These are phyloP conservation scores for Porcisia hertigi DNA, from an alignment of 208 protist species.

Conservation along the genomic window DNA sequence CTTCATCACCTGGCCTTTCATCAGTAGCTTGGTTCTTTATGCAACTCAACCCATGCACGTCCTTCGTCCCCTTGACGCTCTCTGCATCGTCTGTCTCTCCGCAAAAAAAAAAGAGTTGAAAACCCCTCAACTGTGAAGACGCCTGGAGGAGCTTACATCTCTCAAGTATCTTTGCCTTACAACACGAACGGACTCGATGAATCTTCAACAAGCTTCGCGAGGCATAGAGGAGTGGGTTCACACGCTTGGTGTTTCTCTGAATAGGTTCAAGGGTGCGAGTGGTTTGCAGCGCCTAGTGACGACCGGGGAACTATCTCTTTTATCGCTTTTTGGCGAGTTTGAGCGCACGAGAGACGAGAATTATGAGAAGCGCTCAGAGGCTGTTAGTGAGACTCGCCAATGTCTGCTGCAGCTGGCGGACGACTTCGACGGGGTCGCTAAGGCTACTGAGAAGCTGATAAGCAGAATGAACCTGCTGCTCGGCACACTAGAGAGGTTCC, in stretches of 20 bases:
- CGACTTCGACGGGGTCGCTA: conserved; percentile 39
- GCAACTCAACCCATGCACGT: background rate
- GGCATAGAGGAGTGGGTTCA: conserved; percentile 48
- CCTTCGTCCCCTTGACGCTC: background rate
- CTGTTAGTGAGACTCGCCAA: conserved; percentile 40
- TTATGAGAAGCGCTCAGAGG: conserved; percentile 42
- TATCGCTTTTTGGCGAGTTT: conserved; percentile 63
- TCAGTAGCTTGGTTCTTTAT: background rate
- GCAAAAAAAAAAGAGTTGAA: background rate
- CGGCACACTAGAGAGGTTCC: conserved; percentile 43
- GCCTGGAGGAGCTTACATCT: background rate
- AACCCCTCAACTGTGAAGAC: background rate
- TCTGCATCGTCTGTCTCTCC: background rate
- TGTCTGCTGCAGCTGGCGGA: conserved; percentile 50
- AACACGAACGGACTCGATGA: conserved; percentile 8
- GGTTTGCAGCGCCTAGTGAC: conserved; percentile 40
- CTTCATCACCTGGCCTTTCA: background rate
- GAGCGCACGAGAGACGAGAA: conserved; percentile 54
- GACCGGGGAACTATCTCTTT: conserved; percentile 49
- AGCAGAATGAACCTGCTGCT: conserved; percentile 39
- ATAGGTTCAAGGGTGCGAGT: conserved; percentile 46
- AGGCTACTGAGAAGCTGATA: conserved; percentile 28
- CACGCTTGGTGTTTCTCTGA: conserved; percentile 38
- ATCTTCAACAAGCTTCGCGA: conserved; percentile 26
- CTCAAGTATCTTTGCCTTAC: background rate